Percentiles rank a stretch among this genome's conserved stretches.
Conservation (phyloP, 2,329 filamentous ascomycete genomes). For the Colletotrichum ledebouriae region DNA sequence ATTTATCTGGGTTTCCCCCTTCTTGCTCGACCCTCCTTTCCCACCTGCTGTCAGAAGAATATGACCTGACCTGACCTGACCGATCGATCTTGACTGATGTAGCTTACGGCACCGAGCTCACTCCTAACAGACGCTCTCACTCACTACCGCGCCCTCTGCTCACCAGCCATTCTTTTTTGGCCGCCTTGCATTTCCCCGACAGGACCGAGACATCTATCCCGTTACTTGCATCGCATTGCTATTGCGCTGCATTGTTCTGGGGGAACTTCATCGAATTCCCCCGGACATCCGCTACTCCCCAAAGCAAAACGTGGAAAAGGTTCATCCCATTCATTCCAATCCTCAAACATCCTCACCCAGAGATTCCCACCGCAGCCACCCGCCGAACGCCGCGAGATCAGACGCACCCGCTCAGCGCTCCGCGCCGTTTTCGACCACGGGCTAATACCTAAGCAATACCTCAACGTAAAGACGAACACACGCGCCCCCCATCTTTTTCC, state of each 20-base stretch:
- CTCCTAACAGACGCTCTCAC: neutral
- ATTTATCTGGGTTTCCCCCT: conserved; percentile 34
- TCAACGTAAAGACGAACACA: conserved; percentile 24
- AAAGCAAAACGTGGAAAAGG: neutral
- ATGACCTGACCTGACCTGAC: conserved; percentile 30
- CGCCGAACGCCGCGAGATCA: conserved; percentile 19
- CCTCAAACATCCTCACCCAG: conserved; percentile 10
- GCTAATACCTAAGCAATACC: neutral
- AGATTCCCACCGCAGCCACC: conserved; percentile 32
- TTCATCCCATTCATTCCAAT: conserved; percentile 13
- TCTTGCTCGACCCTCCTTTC: conserved; percentile 36
- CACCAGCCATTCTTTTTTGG: neutral
- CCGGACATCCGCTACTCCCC: conserved; percentile 14
- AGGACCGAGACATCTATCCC: conserved; percentile 7
- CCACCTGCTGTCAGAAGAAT: conserved; percentile 32
- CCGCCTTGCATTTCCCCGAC: neutral
- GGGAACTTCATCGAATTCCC: neutral
- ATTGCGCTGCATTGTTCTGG: conserved; percentile 14
- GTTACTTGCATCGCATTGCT: conserved; percentile 3
- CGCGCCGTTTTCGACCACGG: conserved; percentile 31
- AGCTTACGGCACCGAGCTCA: conserved; percentile 21
- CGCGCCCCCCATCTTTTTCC: conserved; percentile 19
- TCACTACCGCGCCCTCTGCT: no score
- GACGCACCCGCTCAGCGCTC: conserved; percentile 22
- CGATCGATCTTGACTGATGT: conserved; percentile 24